Conservation (phyloP, 2,329 filamentous ascomycete genomes). For the Verticillium isaacii region DNA sequence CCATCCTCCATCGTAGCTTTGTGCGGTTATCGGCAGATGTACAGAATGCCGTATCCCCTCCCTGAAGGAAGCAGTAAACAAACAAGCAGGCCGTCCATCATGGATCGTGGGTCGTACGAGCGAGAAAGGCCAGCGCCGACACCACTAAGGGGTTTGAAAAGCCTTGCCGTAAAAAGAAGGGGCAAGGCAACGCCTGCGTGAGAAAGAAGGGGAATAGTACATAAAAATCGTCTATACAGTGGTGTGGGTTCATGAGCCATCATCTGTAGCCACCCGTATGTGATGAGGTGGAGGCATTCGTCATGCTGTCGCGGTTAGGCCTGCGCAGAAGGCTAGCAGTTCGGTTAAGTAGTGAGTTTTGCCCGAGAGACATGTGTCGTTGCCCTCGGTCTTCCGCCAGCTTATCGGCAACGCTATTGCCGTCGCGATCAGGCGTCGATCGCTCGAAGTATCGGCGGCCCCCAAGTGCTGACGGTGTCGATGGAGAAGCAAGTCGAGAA, state of each 20-base stretch:
- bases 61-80: not conserved
- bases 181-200: slow-evolving; percentile 3
- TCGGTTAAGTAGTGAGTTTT: slow-evolving; percentile 35
- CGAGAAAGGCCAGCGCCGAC: slow-evolving; percentile 6
- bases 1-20: not conserved
- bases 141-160: slow-evolving; percentile 6
- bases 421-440: slow-evolving; percentile 34
- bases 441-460: slow-evolving; percentile 46
- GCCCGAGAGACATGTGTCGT: slow-evolving; percentile 40
- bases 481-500: slow-evolving; percentile 38
- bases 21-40: not conserved
- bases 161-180: not conserved
- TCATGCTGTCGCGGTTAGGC: slow-evolving; percentile 37
- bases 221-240: slow-evolving; percentile 10
- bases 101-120: slow-evolving; percentile 9
- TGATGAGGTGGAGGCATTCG: slow-evolving; percentile 32
- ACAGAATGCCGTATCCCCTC: not conserved
- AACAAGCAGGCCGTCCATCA: slow-evolving; percentile 9
- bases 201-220: slow-evolving; percentile 14
- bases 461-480: slow-evolving; percentile 30
- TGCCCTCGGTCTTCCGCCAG: slow-evolving; percentile 35
- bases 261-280: slow-evolving; percentile 40
- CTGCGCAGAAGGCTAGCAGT: slow-evolving; percentile 40
- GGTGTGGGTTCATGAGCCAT: slow-evolving; percentile 24
- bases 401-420: slow-evolving; percentile 28